A percentile compares a stretch with the other conserved stretches of the same genome.
Evolutionary conservation across 768 basidiomycete species (phyloP).

Genomic region (Phanerochaete sordida): DNA sequence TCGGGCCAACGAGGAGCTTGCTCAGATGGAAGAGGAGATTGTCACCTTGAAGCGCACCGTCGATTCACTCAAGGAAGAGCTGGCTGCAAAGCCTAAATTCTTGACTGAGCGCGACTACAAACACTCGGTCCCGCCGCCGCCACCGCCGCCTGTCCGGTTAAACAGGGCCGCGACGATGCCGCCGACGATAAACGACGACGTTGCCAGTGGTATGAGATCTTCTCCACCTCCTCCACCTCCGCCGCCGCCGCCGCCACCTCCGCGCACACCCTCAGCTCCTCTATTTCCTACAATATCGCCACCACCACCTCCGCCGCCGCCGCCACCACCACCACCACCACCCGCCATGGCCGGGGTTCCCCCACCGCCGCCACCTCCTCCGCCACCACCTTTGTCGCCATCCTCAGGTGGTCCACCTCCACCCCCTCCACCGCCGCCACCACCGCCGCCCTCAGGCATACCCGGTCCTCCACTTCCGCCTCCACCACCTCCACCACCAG

Average conservation of each 20-base stretch:
- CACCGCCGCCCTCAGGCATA: constrained; percentile 17
- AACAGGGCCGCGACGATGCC: constrained; percentile 3
- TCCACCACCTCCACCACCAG: constrained; percentile 36
- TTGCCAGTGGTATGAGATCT: neutral
- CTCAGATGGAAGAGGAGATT: constrained; percentile 68
- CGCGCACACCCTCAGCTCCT: constrained; percentile 10
- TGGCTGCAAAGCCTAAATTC: constrained; percentile 45
- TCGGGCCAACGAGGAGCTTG: constrained; percentile 66
- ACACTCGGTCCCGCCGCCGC: constrained; percentile 58
- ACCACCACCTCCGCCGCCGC: constrained; percentile 26
- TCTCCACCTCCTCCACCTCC: constrained; percentile 62
- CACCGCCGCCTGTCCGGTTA: constrained; percentile 43
- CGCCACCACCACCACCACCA: constrained; percentile 23
- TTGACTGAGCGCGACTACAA: constrained; percentile 74
- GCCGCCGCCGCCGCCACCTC: constrained; percentile 31
- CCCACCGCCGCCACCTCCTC: constrained; percentile 17
- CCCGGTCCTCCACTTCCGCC: constrained; percentile 28
- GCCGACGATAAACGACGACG: neutral
- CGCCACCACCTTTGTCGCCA: constrained; percentile 26
- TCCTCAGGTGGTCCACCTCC: constrained; percentile 28
- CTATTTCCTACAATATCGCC: constrained; percentile 36
- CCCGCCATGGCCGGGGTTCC: constrained; percentile 11
- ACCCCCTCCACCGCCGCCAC: constrained; percentile 36
- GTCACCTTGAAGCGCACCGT: constrained; percentile 46
- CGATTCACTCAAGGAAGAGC: constrained; percentile 44